Conservation (phyloP, 345 rosid genomes). For the Eucalyptus urophylla region DNA sequence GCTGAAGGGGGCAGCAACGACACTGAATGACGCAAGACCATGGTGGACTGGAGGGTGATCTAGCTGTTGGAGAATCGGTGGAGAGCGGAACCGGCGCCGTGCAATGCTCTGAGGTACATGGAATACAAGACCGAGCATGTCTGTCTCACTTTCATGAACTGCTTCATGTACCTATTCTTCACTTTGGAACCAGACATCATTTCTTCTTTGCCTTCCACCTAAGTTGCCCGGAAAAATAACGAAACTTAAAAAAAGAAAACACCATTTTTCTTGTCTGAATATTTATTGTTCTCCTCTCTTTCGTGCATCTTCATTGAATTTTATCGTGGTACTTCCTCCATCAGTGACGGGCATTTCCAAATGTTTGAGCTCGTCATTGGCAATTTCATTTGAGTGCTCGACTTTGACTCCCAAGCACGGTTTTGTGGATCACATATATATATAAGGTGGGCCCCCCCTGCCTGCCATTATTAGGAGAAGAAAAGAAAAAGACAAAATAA, state of each 20-base stretch:
- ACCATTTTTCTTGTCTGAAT: not conserved
- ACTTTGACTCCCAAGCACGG: not conserved
- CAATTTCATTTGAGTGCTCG: not conserved
- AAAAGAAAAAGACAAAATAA: too few relatives aligned
- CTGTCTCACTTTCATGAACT: constrained; percentile 58
- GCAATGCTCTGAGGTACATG: constrained; percentile 73
- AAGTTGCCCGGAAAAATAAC: accelerated
- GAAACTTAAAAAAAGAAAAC: not conserved
- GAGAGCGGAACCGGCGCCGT: constrained; percentile 64
- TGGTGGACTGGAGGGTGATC: constrained; percentile 32
- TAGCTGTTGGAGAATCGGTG: constrained; percentile 55
- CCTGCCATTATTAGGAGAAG: not conserved
- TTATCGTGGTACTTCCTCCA: not conserved
- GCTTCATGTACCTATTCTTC: constrained; percentile 67
- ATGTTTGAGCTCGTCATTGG: not conserved
- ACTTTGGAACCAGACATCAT: constrained; percentile 67
- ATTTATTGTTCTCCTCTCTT: not conserved
- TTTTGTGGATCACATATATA: not conserved
- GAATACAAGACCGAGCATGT: constrained; percentile 55
- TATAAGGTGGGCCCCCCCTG: not conserved
- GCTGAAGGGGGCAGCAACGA: constrained; percentile 8
- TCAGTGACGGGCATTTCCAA: not conserved
- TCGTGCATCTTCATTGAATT: not conserved
- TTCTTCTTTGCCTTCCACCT: not conserved
- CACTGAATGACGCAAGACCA: constrained; percentile 1